Base-by-base conservation (phyloP, 2,329 filamentous ascomycete genomes). In the Elsinoe australis region DNA sequence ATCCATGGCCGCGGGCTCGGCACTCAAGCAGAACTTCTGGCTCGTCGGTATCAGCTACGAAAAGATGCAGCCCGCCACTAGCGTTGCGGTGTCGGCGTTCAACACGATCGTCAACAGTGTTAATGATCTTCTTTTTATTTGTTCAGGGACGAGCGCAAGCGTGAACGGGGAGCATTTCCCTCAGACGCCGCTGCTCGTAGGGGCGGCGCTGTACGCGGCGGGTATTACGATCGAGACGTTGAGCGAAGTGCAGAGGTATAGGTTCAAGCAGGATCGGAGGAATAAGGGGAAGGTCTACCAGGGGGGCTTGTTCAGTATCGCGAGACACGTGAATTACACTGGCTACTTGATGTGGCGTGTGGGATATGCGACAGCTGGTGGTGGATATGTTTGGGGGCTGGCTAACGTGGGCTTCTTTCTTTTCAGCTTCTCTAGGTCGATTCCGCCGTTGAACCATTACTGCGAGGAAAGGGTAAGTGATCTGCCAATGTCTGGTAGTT, bases 11-110 rank as follows among this genome's bases (percentile, higher is more conserved):
- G 63, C 69, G 33, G 78, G 72, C 47, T 69, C 67, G 31, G 65
- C 69, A 18, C 50, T 72, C 21, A 81, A 81, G 64, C 78, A 82
- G 51, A 71, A 74, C 55, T 72, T 73, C 61, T 78, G 75, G 73
- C 62, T 73, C 10, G 57, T 67, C 1, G 55, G 54, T 19, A 59
- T 77, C 2, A 71, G 68, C 14, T 62, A 70, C 38, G 75, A 80
- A 54, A 67, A 72, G 9, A 73, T 81, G 62, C 64, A 65, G 0
- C 62, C 70, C 0, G 17, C 36, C 0, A 59, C 63, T 2, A 75
- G 76, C 0, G 33, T 70, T 0, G 50, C 61, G 2, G 67, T 82
- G 10, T 63, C 65, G 10, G 44, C 60, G 2, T 78, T 75, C 67
- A 82, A 83, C 60, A 69, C 70, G 0, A 28, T 74, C 7, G 59